Percentiles rank a stretch among this genome's conserved stretches.
Conservation (phyloP, 176 grass and related monocot genomes). For the Coix lacrymajobi region DNA sequence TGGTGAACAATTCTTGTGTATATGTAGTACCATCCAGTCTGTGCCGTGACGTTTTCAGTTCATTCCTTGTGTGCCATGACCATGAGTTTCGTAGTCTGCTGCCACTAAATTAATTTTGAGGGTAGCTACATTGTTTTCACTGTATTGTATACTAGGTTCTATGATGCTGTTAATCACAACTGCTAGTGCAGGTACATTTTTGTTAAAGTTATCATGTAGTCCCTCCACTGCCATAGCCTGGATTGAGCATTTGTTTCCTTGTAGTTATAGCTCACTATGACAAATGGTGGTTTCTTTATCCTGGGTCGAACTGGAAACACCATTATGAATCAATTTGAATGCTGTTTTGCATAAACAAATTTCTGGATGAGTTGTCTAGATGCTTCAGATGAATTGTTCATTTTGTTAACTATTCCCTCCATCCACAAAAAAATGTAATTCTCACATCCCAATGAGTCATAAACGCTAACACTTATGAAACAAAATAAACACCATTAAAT, state of each 20-base stretch:
- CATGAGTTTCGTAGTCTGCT: neutral
- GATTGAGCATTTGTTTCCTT: neutral
- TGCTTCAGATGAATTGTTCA: neutral
- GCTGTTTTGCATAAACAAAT: neutral
- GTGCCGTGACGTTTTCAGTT: neutral
- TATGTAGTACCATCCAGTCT: neutral
- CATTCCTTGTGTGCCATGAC: neutral
- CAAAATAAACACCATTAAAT: too few species aligned
- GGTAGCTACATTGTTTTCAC: neutral
- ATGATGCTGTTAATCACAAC: neutral
- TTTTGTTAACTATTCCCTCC: neutral
- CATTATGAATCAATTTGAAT: neutral
- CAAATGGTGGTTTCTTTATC: neutral
- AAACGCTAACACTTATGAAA: too few species aligned
- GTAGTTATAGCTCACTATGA: neutral
- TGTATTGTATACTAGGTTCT: neutral
- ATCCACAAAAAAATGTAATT: too few species aligned
- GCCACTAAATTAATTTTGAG: neutral
- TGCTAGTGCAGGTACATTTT: neutral
- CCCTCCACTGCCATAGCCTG: neutral
- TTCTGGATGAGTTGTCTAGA: neutral
- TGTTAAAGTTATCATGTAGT: neutral
- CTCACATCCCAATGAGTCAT: too few species aligned
- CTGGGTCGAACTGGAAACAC: neutral
- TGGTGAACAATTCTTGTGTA: neutral